phyloP scores from a whole-genome alignment of 176 grass and related monocot genomes.

The Metroxylon sagu region DNA sequence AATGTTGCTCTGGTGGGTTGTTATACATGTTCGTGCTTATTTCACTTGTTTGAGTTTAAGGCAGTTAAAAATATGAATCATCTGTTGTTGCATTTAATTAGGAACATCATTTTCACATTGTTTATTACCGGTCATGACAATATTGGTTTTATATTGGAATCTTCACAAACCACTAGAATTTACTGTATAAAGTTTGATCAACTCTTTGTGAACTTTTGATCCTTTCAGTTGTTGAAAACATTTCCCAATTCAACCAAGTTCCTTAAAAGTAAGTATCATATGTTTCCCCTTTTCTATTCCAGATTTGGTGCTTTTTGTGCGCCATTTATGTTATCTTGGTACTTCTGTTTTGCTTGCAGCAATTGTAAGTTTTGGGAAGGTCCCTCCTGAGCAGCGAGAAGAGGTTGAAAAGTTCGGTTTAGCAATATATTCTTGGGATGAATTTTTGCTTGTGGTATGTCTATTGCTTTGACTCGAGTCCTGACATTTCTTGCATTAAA shows the following conservation, averaged over 20 bases:
- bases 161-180: no score
- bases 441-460: conserved; percentile 68
- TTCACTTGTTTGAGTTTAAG: no score
- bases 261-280: conserved; percentile 68
- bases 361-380: conserved; percentile 82
- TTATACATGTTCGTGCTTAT: no score
- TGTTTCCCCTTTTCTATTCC: conserved; percentile 1
- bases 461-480: not conserved
- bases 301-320: not conserved
- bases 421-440: conserved; percentile 83
- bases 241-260: conserved; percentile 44
- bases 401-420: conserved; percentile 51
- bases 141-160: no score
- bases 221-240: conserved; percentile 66
- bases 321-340: not conserved
- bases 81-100: no score
- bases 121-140: no score
- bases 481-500: no score
- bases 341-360: conserved; percentile 23
- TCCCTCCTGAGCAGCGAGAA: conserved; percentile 64
- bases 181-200: no score
- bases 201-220: conserved; percentile 3
- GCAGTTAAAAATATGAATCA: no score
- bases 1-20: no score
- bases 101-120: no score